A percentile compares a stretch with the other conserved stretches of the same genome.
Evolutionary conservation across 2,329 filamentous ascomycete species (phyloP).

Genomic region (Chaetomium sp.): DNA sequence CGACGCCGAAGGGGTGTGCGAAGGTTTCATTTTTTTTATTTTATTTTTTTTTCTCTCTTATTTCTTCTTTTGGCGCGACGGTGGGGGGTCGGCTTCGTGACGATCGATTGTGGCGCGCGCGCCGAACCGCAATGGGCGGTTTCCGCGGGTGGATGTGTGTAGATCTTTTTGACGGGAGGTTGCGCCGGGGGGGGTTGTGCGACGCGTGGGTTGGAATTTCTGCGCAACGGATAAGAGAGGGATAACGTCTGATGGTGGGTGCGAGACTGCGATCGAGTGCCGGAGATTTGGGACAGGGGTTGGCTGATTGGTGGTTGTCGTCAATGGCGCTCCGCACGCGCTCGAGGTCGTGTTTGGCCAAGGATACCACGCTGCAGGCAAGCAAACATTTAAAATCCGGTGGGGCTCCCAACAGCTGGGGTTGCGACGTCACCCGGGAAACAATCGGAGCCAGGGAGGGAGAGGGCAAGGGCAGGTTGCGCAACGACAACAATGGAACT

Average conservation of each 20-base stretch:
- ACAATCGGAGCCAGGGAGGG: too few relatives aligned
- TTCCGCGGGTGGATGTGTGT: neutral
- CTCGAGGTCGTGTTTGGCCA: neutral
- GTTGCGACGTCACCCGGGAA: too few relatives aligned
- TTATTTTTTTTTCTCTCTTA: neutral
- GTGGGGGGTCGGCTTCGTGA: neutral
- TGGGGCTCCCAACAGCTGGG: too few relatives aligned
- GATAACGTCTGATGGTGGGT: neutral
- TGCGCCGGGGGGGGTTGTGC: neutral
- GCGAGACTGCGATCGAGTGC: neutral
- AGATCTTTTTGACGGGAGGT: neutral
- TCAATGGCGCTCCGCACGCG: neutral
- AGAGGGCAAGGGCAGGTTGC: neutral
- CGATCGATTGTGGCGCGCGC: neutral
- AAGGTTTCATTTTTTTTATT: conserved; percentile 21
- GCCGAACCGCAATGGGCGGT: neutral
- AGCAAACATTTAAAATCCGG: too few relatives aligned
- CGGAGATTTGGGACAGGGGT: neutral
- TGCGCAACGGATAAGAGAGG: neutral
- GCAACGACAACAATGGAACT: neutral
- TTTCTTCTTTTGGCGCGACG: neutral
- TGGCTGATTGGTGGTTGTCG: neutral
- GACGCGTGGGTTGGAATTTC: neutral
- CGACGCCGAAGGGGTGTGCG: conserved; percentile 28
- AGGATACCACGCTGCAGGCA: neutral